Base-by-base conservation (phyloP, 805 yeast genomes). In the Vanderwaltozyma yarrowii region DNA sequence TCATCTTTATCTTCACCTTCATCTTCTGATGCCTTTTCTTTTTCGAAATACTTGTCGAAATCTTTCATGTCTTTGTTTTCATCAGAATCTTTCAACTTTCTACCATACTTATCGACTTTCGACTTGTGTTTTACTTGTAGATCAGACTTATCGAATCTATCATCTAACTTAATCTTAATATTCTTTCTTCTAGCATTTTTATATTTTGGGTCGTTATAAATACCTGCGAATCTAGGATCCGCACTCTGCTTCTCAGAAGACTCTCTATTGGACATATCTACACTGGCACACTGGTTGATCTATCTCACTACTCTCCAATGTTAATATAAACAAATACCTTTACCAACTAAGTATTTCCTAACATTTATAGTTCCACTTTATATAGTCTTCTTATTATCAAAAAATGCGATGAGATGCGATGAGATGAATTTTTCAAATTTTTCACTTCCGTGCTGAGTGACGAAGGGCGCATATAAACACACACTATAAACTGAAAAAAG, bases 141-240 rank as follows among this genome's bases (percentile, higher is more conserved):
- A 38, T 64, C 71, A 36, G 67, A 64, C 33, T 76, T 75, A 49
- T 78, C 80, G 62, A 92, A 92, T 60, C 98, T 76, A 40, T 76
- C 80, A 61, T 92, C 98, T 18, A 92, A 69, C 48, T 82, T 76
- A 28, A 86, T 81, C 56, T 80, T 82, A 43, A 78, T 63, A 40
- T 79, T 76, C 49, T 76, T 78, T 56, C 70, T 71, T 51, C 70
- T 79, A 2, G 95, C 88, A 19, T 76, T 63, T 43, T 74, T 79
- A 65, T 89, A 92, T 45, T 95, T 70, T 4, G 97, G 97, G 60
- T 92, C 98, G 46, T 71, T 74, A 50, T 80, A 85, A 6, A 89
- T 80, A 8, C 77, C 67, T 8, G 81, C 63, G 60, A 89, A 89
- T 56, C 97, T 74, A 18, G 79, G 71, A 63, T 92, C 97, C 3